Conservation (phyloP, 768 basidiomycete genomes). For the Lactarius akahatsu region DNA sequence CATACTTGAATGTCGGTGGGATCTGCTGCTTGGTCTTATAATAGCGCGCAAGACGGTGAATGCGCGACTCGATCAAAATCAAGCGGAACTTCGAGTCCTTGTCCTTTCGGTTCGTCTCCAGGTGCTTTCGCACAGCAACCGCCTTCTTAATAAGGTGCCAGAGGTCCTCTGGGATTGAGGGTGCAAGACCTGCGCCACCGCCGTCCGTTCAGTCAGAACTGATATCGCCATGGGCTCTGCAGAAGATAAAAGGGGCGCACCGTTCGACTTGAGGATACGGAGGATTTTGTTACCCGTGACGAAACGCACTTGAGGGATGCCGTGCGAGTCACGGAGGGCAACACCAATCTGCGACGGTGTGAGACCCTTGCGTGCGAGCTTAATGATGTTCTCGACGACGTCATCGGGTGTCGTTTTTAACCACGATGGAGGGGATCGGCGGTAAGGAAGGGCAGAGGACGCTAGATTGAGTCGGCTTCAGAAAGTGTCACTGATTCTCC, state of each 20-base stretch:
- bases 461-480: conserved; percentile 39
- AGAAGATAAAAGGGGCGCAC: conserved; percentile 46
- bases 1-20: conserved; percentile 97
- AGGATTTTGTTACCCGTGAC: conserved; percentile 99
- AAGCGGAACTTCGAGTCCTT: conserved; percentile 97
- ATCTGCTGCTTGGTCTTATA: conserved; percentile 99
- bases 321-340: conserved; percentile 95
- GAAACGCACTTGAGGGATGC: conserved; percentile 96
- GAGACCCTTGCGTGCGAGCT: conserved; percentile 96
- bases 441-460: conserved; percentile 97
- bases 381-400: conserved; percentile 93
- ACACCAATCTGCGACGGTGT: conserved; percentile 99
- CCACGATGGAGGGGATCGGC: conserved; percentile 92
- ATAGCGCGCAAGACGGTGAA: conserved; percentile 96
- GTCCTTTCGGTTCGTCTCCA: conserved; percentile 97
- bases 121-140: conserved; percentile 97
- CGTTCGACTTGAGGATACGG: conserved; percentile 92
- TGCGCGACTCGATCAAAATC: conserved; percentile 98
- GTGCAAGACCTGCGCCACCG: conserved; percentile 82
- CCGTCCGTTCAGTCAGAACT: conserved; percentile 1
- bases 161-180: conserved; percentile 97
- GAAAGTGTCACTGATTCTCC: conserved; percentile 9
- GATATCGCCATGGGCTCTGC: background rate
- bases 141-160: conserved; percentile 99
- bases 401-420: conserved; percentile 96